Conservation (phyloP, 176 grass and related monocot species). For the Poa annua region DNA sequence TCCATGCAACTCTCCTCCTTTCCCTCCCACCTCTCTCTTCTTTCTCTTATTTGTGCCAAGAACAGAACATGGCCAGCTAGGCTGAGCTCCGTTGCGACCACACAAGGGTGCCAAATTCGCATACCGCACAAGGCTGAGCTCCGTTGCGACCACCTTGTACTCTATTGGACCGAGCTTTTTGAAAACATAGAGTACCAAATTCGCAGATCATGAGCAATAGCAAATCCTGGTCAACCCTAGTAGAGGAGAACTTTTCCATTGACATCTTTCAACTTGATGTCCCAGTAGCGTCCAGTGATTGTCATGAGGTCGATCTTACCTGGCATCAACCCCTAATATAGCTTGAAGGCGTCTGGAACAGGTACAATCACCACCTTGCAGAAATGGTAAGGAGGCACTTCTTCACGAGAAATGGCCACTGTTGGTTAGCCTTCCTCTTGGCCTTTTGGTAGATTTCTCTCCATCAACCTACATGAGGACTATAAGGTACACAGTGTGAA, state of each 20-base stretch:
- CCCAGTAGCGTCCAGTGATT: neutral
- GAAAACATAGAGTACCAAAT: neutral
- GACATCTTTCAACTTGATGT: neutral
- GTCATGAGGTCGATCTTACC: neutral
- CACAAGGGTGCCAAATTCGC: too few relatives aligned
- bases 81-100: too few relatives aligned
- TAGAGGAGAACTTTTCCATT: neutral
- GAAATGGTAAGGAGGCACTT: neutral
- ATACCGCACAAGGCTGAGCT: too few relatives aligned
- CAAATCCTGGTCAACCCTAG: accelerated
- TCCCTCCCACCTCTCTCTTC: too few relatives aligned
- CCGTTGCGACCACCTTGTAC: neutral
- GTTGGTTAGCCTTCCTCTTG: neutral
- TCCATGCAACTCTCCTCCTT: too few relatives aligned
- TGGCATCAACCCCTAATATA: too few relatives aligned
- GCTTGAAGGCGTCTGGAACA: neutral
- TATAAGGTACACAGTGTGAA: neutral
- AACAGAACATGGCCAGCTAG: too few relatives aligned
- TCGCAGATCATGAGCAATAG: neutral
- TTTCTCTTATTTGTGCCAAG: too few relatives aligned
- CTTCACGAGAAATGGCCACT: neutral
- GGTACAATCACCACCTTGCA: neutral
- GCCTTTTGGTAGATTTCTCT: neutral
- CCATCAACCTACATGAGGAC: neutral
- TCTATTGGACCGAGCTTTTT: neutral